Base-by-base conservation (phyloP, 2,329 filamentous ascomycete genomes). In the Neoascochyta sp. region DNA sequence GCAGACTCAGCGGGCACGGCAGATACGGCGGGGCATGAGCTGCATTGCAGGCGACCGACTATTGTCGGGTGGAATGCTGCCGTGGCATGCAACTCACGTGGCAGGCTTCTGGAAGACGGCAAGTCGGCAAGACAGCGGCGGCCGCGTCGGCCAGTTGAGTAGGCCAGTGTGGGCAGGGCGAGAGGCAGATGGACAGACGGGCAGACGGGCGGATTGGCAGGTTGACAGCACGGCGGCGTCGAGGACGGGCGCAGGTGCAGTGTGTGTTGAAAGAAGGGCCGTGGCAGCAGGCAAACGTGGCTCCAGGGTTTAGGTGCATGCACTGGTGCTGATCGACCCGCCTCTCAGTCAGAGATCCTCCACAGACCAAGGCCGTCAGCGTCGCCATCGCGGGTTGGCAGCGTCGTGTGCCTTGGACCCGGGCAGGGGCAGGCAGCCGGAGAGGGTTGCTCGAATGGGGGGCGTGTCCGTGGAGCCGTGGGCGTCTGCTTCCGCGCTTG, bases 281-380 rank as follows among this genome's bases (percentile, higher is more conserved):
- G 42, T 47, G 50, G 50, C 45, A 50, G 49, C 49, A 49, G 41
- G 49, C 50, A 5, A 62, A 60, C 57, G 57, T 60, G 59, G 59
- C 55, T 53, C 45, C 57, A 52, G 52, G 59, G 51, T 59, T 53
- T 57, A 55, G 56, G 53, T 60, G 57, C 55, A 60, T 53, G 45
- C 55, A 52, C 54, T 60, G 57, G 57, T 51, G 45, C 47, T 60
- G 59, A 62, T 62, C 59, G 59, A 60, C 59, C 57, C 57, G 57
- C 54, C 48, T 57, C 47, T 51, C 42, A 43, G 36, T 38, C 34
- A 54, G 30, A 53, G 56, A 61, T 60, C 56, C 49, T 58, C 57
- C 53, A 56, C 55, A 57, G 45, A 47, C 52, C 44, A 54, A 52
- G 47, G 36, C 45, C 41, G 53, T 56, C 58, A 60, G 60, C 56